These are phyloP conservation scores for Solanum pinnatisectum DNA, from an alignment of 257 asterid species.

Conservation along the genomic window DNA sequence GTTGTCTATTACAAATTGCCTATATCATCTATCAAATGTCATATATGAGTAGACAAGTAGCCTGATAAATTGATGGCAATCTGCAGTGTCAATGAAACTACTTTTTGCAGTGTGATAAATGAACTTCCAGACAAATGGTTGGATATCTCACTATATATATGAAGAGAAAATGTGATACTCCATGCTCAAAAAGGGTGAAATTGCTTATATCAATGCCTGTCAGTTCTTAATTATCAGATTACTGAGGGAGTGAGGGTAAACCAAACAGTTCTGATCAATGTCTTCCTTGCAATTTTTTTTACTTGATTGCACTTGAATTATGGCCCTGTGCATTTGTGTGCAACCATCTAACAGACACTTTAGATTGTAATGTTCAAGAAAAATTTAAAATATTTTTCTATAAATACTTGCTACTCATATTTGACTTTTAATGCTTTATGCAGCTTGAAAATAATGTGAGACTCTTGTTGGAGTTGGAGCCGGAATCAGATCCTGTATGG, in stretches of 20 bases:
- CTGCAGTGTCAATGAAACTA: background rate
- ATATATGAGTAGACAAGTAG: background rate
- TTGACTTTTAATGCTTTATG: conserved; percentile 31
- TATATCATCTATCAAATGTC: background rate
- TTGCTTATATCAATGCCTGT: background rate
- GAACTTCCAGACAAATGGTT: background rate
- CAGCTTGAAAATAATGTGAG: conserved; percentile 95
- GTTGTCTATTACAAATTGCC: background rate
- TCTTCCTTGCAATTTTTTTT: background rate
- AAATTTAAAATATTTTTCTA: background rate
- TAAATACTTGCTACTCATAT: background rate
- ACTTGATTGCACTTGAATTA: background rate
- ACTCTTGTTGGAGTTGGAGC: conserved; percentile 90
- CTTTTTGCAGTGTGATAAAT: background rate
- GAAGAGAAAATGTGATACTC: background rate
- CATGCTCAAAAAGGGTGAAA: background rate
- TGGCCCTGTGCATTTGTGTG: background rate
- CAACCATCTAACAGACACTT: background rate
- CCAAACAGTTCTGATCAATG: background rate
- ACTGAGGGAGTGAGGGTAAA: background rate
- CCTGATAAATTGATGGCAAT: background rate
- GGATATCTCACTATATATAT: background rate
- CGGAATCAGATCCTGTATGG: conserved; percentile 96
- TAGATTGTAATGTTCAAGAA: background rate
- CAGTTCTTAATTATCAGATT: background rate